Conservation (phyloP, 441 rosid genomes). For the Euphorbia corollata region DNA sequence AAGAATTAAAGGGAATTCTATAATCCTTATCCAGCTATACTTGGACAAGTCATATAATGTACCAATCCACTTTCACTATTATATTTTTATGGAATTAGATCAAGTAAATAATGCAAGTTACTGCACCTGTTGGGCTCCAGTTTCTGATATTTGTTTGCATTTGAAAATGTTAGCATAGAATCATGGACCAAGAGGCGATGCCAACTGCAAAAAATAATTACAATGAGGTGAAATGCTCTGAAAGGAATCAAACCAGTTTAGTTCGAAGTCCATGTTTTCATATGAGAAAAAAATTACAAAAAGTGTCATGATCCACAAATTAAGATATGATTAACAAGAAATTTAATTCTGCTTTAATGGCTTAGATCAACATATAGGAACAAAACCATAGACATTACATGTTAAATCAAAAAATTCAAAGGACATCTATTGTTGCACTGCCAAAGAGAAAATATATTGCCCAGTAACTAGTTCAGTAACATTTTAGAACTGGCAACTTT, state of each 20-base stretch:
- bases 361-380: constrained; percentile 4
- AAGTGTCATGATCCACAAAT: background rate
- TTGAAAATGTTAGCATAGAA: constrained; percentile 91
- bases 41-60: background rate
- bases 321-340: background rate
- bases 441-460: background rate
- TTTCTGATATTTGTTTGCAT: constrained; percentile 95
- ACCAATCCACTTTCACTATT: background rate
- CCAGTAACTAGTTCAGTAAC: background rate
- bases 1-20: background rate
- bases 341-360: background rate
- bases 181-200: constrained; percentile 94
- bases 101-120: constrained; percentile 8
- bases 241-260: background rate
- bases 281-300: background rate
- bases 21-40: background rate
- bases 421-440: background rate
- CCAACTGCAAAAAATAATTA: constrained; percentile 59
- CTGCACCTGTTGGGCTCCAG: constrained; percentile 94
- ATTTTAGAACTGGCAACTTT: background rate
- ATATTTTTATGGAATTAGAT: background rate
- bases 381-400: constrained; percentile 5
- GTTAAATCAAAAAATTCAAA: background rate
- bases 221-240: background rate
- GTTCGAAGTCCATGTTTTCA: background rate